phyloP scores from a whole-genome alignment of 306 rosid species.

The Astragalus membranaceus region DNA sequence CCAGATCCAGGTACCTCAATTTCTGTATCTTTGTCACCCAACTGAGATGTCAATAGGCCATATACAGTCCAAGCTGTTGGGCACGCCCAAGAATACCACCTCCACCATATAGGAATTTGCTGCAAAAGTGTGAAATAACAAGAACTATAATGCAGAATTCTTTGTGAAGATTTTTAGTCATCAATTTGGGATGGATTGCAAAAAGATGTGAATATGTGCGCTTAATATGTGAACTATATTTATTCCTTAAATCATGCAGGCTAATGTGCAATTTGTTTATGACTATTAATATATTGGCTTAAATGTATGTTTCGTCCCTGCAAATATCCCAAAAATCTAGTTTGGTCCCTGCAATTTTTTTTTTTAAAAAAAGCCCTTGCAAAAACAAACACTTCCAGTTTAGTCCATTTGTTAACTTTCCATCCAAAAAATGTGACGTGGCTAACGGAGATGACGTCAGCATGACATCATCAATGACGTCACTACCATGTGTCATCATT shows the following conservation, averaged over 20 bases:
- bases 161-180: not conserved
- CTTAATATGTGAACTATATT: constrained; percentile 1
- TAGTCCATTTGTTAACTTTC: no score
- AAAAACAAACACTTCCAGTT: no score
- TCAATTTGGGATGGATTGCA: not conserved
- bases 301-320: no score
- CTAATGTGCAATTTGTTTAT: not conserved
- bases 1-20: constrained; percentile 33
- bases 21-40: constrained; percentile 31
- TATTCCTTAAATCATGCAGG: not conserved
- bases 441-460: no score
- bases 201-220: not conserved
- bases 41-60: constrained; percentile 51
- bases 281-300: no score
- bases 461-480: no score
- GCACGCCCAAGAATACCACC: constrained; percentile 51
- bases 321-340: no score
- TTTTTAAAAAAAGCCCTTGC: no score
- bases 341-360: no score
- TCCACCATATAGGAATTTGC: constrained; percentile 67
- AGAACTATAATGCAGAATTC: not conserved
- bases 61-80: constrained; percentile 53
- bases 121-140: constrained; percentile 9
- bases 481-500: no score
- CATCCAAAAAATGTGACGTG: no score